Conservation (phyloP, 495 filamentous ascomycete species). For the Penicillium pulvis region DNA sequence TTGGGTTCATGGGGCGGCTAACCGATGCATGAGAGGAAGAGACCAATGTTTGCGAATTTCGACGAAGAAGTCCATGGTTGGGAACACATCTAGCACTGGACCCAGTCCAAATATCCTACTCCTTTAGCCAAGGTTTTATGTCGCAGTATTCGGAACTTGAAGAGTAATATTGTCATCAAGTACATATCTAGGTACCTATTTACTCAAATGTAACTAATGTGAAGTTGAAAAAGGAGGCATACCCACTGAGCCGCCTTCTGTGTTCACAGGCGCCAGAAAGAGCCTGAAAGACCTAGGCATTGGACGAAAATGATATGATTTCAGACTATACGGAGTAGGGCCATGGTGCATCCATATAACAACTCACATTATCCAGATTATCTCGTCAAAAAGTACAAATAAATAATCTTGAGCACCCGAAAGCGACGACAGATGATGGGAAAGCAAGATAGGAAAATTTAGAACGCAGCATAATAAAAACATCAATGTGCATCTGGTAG, state of each 20-base stretch:
- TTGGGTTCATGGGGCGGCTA: not conserved
- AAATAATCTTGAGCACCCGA: not conserved
- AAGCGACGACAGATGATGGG: constrained; percentile 6
- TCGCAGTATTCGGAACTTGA: too few relatives aligned
- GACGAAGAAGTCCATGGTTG: not conserved
- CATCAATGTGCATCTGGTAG: constrained; percentile 18
- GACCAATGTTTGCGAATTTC: not conserved
- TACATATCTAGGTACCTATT: too few relatives aligned
- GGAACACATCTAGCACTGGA: not conserved
- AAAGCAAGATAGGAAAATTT: not conserved
- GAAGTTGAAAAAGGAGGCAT: too few relatives aligned
- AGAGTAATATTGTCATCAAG: too few relatives aligned
- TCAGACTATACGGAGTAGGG: not conserved
- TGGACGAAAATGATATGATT: not conserved
- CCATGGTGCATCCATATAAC: not conserved
- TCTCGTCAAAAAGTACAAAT: not conserved
- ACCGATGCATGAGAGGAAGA: not conserved
- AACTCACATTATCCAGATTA: not conserved
- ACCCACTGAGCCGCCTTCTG: too few relatives aligned
- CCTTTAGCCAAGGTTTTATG: too few relatives aligned
- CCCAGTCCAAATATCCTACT: not conserved
- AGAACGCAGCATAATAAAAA: constrained; percentile 9
- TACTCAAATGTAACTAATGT: too few relatives aligned
- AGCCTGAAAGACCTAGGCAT: not conserved
- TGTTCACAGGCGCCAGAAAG: not conserved